Conservation (phyloP, 2,329 filamentous ascomycete genomes). For the Plectosphaerella cucumerina region DNA sequence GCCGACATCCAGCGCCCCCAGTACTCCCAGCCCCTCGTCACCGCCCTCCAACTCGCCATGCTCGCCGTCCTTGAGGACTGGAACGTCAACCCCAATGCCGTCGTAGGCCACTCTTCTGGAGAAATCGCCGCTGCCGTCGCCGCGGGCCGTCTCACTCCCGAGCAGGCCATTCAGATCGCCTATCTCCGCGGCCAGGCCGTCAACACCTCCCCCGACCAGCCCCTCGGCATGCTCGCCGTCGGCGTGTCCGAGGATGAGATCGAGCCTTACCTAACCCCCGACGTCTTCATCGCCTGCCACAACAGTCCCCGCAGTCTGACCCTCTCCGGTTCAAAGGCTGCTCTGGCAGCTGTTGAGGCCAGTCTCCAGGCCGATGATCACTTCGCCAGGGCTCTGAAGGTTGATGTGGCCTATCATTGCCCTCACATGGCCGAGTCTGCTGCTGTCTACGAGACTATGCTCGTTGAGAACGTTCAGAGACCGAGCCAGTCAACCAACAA, state of each 20-base stretch:
- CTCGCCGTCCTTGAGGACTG: constrained; percentile 18
- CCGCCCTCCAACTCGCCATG: constrained; percentile 28
- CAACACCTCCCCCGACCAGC: not conserved
- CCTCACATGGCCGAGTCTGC: constrained; percentile 8
- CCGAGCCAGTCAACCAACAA: not conserved
- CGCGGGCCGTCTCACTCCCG: constrained; percentile 9
- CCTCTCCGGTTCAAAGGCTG: constrained; percentile 1
- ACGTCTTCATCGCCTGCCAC: constrained; percentile 4
- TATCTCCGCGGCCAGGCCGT: constrained; percentile 6
- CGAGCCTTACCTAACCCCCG: not conserved
- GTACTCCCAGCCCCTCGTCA: constrained; percentile 33
- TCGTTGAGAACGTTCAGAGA: not conserved
- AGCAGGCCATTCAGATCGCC: constrained; percentile 4
- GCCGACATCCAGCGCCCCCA: constrained; percentile 17
- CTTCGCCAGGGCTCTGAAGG: constrained; percentile 17
- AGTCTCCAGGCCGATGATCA: constrained; percentile 4
- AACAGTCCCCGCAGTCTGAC: constrained; percentile 11
- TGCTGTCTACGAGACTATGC: not conserved
- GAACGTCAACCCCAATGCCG: constrained; percentile 2
- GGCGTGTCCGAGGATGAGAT: not conserved
- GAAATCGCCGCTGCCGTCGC: constrained; percentile 15
- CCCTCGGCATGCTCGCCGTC: constrained; percentile 3
- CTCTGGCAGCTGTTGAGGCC: not conserved
- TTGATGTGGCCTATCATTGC: constrained; percentile 15
- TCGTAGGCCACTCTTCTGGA: constrained; percentile 14